Conservation (phyloP, 2,329 filamentous ascomycete species). For the Exophiala xenobiotica region DNA sequence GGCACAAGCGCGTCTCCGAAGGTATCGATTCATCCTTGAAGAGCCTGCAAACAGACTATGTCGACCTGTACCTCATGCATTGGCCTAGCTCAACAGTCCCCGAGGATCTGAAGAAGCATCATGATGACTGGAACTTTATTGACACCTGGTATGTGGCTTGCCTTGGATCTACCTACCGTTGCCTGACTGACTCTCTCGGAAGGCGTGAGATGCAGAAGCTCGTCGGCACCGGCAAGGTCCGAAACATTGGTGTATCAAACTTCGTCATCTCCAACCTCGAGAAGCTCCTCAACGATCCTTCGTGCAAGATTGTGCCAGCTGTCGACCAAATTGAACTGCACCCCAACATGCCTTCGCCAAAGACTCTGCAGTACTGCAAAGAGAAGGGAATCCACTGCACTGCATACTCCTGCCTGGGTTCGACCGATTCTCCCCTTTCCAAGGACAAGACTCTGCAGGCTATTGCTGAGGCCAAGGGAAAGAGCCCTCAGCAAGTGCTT, state of each 20-base stretch:
- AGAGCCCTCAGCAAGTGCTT: conserved; percentile 65
- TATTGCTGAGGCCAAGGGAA: conserved; percentile 31
- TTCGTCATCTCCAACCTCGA: conserved; percentile 79
- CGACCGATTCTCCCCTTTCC: conserved; percentile 67
- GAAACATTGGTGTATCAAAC: conserved; percentile 83
- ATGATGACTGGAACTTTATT: conserved; percentile 76
- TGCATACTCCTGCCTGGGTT: conserved; percentile 67
- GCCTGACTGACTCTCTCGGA: conserved; percentile 40
- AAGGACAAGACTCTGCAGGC: conserved; percentile 42
- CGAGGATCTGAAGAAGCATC: conserved; percentile 56
- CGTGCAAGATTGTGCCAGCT: conserved; percentile 62
- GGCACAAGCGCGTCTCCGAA: conserved; percentile 64
- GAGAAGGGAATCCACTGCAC: conserved; percentile 71
- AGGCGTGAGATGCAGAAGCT: conserved; percentile 43
- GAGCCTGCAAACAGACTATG: conserved; percentile 62
- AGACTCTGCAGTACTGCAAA: conserved; percentile 70
- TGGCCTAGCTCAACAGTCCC: conserved; percentile 36
- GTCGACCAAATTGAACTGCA: conserved; percentile 79
- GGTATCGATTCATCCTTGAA: conserved; percentile 62
- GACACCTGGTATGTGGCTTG: conserved; percentile 63
- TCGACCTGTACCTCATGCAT: conserved; percentile 71
- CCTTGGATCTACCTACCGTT: background rate
- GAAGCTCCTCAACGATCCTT: conserved; percentile 67
- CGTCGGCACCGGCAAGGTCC: conserved; percentile 59
- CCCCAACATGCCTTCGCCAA: conserved; percentile 77